These are phyloP conservation scores for Furcasterigmium furcatum DNA, from an alignment of 2,329 filamentous ascomycete species.

Conservation along the genomic window DNA sequence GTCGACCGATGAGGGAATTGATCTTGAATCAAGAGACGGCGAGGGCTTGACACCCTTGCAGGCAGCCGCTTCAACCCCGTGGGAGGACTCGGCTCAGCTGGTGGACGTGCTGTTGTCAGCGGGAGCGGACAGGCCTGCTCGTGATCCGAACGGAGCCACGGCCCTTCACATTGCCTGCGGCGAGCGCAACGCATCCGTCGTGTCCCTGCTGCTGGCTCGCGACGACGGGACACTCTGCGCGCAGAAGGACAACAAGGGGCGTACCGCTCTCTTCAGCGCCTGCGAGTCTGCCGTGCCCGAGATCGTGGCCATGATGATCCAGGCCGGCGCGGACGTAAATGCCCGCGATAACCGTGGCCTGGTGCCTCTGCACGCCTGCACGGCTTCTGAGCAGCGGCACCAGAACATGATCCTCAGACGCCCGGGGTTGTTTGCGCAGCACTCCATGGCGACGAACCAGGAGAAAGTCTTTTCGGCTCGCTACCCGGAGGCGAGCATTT, in stretches of 20 bases:
- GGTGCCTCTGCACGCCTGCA: background rate
- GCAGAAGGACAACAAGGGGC: background rate
- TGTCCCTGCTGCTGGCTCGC: background rate
- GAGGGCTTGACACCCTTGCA: background rate
- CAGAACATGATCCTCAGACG: no score
- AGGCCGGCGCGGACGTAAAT: constrained; percentile 26
- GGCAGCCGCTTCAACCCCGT: background rate
- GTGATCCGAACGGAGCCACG: background rate
- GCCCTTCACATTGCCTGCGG: background rate
- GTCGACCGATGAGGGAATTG: background rate
- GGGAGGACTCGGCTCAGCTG: background rate
- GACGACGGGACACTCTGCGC: background rate
- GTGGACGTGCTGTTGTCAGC: background rate
- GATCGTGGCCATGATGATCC: constrained; percentile 25
- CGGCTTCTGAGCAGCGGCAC: no score
- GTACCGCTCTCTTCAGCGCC: background rate
- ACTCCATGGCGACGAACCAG: no score
- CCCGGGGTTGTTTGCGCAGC: no score
- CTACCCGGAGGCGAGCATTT: no score
- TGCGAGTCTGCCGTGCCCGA: constrained; percentile 9
- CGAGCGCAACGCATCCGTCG: background rate
- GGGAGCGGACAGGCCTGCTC: background rate
- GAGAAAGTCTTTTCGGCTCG: no score
- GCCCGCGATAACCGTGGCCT: constrained; percentile 16
- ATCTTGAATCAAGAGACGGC: background rate